Conservation (phyloP, 2,329 filamentous ascomycete species). For the Trichoderma sp. region DNA sequence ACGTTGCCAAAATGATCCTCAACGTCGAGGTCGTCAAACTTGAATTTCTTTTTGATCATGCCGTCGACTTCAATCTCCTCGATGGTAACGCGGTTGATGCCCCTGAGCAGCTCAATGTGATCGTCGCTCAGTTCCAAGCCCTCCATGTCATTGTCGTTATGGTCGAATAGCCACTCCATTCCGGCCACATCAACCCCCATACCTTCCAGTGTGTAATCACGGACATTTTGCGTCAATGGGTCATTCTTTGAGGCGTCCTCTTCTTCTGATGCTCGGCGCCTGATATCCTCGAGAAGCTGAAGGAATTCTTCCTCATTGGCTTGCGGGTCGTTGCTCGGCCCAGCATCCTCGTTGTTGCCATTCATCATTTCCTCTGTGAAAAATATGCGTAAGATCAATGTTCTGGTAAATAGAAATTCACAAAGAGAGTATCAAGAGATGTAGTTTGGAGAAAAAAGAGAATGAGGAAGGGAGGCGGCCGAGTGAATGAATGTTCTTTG, state of each 20-base stretch:
- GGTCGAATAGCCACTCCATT: neutral
- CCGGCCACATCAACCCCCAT: slow-evolving; percentile 1
- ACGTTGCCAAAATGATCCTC: slow-evolving; percentile 30
- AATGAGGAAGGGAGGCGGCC: neutral
- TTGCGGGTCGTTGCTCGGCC: neutral
- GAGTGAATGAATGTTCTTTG: neutral
- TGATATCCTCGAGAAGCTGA: slow-evolving; percentile 26
- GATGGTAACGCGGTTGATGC: slow-evolving; percentile 17
- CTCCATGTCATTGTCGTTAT: neutral
- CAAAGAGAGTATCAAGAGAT: neutral
- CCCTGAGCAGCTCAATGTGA: slow-evolving; percentile 3
- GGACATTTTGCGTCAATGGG: neutral
- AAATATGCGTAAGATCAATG: neutral
- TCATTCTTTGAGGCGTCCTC: slow-evolving; percentile 16
- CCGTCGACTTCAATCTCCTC: slow-evolving; percentile 20
- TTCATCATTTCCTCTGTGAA: neutral
- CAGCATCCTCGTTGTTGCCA: slow-evolving; percentile 18
- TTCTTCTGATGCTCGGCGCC: slow-evolving; percentile 23
- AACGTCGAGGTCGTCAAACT: slow-evolving; percentile 29
- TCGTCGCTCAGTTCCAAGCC: neutral
- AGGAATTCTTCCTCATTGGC: slow-evolving; percentile 16
- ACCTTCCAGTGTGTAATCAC: neutral
- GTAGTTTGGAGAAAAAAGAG: too few species aligned
- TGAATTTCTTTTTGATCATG: slow-evolving; percentile 27
- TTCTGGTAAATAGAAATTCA: neutral